These are phyloP conservation scores for Gloeostereum incarnatum DNA, from an alignment of 768 basidiomycete genomes.

Conservation along the genomic window DNA sequence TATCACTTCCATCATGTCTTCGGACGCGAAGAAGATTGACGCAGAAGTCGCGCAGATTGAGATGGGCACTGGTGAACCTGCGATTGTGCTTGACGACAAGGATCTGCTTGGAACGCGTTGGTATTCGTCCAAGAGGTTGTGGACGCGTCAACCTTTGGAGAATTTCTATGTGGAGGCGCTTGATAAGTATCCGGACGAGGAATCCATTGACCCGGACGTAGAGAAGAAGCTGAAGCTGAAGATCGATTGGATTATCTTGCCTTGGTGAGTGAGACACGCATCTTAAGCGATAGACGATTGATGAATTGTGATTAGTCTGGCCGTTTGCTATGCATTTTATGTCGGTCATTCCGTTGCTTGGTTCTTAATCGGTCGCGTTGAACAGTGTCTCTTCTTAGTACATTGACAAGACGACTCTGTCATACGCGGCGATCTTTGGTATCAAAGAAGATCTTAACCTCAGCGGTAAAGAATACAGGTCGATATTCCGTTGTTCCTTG, in stretches of 20 bases:
- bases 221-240: background rate
- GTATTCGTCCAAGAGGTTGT: no score
- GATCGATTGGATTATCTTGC: conserved; percentile 1
- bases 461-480: conserved; percentile 19
- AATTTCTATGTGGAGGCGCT: conserved; percentile 1
- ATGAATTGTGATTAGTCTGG: background rate
- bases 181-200: background rate
- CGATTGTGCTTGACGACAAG: no score
- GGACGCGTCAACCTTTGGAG: no score
- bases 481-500: conserved; percentile 11
- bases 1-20: no score
- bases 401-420: conserved; percentile 17
- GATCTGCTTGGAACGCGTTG: no score
- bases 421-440: conserved; percentile 17
- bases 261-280: no score
- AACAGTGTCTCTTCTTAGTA: conserved; percentile 2
- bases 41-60: no score
- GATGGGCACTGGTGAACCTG: no score
- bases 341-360: background rate
- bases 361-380: background rate
- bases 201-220: background rate
- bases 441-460: conserved; percentile 19
- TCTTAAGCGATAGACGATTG: no score
- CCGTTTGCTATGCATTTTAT: conserved; percentile 8
- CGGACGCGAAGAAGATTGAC: no score